Conservation (phyloP, 345 rosid genomes). For the Carallia brachiata region DNA sequence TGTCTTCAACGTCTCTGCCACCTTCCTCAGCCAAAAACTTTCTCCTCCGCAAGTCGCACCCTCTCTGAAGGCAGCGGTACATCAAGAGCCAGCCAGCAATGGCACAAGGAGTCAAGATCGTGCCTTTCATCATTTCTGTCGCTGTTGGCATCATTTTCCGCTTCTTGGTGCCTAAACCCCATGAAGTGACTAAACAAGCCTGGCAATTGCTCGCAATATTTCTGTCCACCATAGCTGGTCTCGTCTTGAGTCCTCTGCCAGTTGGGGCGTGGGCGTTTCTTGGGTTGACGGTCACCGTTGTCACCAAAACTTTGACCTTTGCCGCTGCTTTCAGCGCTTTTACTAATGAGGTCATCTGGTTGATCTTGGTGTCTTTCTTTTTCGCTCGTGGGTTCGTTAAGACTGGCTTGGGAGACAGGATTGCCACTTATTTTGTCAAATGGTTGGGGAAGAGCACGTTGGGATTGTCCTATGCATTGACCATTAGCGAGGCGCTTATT, state of each 20-base stretch:
- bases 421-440: slow-evolving; percentile 90
- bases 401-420: slow-evolving; percentile 88
- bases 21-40: too few relatives aligned
- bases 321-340: slow-evolving; percentile 80
- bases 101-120: slow-evolving; percentile 60
- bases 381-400: slow-evolving; percentile 96
- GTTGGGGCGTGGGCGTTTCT: slow-evolving; percentile 98
- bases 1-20: too few relatives aligned
- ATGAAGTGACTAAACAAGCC: slow-evolving; percentile 59
- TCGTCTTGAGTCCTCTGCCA: slow-evolving; percentile 78
- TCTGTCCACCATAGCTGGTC: slow-evolving; percentile 85
- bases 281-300: slow-evolving; percentile 68
- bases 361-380: slow-evolving; percentile 94
- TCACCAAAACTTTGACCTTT: slow-evolving; percentile 69
- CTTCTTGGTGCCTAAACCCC: slow-evolving; percentile 62
- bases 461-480: slow-evolving; percentile 86
- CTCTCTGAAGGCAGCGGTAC: too few relatives aligned
- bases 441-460: slow-evolving; percentile 91
- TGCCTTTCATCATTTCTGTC: slow-evolving; percentile 65
- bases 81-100: too few relatives aligned
- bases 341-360: slow-evolving; percentile 91
- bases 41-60: too few relatives aligned
- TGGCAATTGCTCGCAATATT: slow-evolving; percentile 92
- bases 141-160: slow-evolving; percentile 63
- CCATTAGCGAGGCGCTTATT: slow-evolving; percentile 81